Evolutionary conservation across 1,284 basidiomycete genomes (phyloP).

Genomic region (Meira miltonrushii): DNA sequence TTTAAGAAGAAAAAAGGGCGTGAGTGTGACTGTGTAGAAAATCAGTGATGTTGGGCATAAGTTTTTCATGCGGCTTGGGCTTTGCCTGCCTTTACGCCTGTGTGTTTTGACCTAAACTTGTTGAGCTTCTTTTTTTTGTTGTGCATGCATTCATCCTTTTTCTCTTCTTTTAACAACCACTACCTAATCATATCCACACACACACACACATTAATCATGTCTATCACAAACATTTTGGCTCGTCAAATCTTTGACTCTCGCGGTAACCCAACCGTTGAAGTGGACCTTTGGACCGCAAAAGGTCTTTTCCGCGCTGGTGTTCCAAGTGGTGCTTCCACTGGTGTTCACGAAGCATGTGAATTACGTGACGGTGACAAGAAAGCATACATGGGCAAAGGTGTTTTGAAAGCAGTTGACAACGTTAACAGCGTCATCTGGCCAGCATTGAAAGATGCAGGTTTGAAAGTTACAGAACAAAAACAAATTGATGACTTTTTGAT

Average conservation of each 20-base stretch:
- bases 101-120: too few species aligned
- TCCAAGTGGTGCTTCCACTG: constrained; percentile 96
- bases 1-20: too few species aligned
- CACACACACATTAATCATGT: constrained; percentile 14
- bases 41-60: too few species aligned
- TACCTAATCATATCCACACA: too few species aligned
- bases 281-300: constrained; percentile 50
- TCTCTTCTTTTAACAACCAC: too few species aligned
- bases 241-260: constrained; percentile 43
- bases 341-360: constrained; percentile 97
- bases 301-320: constrained; percentile 88
- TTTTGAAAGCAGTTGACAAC: constrained; percentile 86
- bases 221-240: constrained; percentile 20
- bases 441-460: constrained; percentile 76
- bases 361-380: constrained; percentile 93
- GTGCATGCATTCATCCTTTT: too few species aligned
- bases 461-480: constrained; percentile 87
- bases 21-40: too few species aligned
- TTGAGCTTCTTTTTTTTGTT: too few species aligned
- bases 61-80: too few species aligned
- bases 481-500: constrained; percentile 97
- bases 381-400: constrained; percentile 92
- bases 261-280: constrained; percentile 53
- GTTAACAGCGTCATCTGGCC: constrained; percentile 90
- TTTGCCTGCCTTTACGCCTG: too few species aligned